phyloP scores from a whole-genome alignment of 2,329 filamentous ascomycete genomes.

The Calonectria montana region DNA sequence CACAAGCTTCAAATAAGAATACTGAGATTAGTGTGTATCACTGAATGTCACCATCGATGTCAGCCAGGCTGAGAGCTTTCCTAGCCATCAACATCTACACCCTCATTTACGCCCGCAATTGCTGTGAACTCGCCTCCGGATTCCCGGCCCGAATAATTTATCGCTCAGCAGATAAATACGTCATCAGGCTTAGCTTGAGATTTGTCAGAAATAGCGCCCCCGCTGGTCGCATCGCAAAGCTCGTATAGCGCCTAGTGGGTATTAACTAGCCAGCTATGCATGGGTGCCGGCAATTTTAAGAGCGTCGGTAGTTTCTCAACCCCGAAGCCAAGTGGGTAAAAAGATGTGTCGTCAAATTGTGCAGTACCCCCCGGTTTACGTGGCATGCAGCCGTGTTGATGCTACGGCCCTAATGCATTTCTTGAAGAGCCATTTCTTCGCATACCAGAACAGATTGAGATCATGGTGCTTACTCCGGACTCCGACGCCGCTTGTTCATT shows the following conservation, averaged over 20 bases:
- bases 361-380: too few relatives aligned
- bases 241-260: not conserved
- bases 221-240: not conserved
- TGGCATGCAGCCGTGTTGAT: too few relatives aligned
- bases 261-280: not conserved
- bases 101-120: not conserved
- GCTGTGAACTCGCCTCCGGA: not conserved
- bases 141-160: not conserved
- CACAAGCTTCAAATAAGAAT: too few relatives aligned
- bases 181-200: not conserved
- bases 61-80: not conserved
- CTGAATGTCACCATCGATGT: not conserved
- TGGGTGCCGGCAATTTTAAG: not conserved
- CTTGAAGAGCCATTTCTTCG: too few relatives aligned
- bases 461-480: not conserved
- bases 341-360: too few relatives aligned
- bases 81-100: not conserved
- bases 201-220: not conserved
- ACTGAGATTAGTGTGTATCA: not conserved
- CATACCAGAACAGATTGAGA: not conserved
- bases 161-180: not conserved
- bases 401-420: too few relatives aligned
- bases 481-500: not conserved
- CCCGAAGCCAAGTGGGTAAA: not conserved
- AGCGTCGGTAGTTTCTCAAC: not conserved